Evolutionary conservation across 2,329 filamentous ascomycete species (phyloP), one percentile per base, ranked within the genome.

Genomic region (Colletotrichum euphorbiae): DNA sequence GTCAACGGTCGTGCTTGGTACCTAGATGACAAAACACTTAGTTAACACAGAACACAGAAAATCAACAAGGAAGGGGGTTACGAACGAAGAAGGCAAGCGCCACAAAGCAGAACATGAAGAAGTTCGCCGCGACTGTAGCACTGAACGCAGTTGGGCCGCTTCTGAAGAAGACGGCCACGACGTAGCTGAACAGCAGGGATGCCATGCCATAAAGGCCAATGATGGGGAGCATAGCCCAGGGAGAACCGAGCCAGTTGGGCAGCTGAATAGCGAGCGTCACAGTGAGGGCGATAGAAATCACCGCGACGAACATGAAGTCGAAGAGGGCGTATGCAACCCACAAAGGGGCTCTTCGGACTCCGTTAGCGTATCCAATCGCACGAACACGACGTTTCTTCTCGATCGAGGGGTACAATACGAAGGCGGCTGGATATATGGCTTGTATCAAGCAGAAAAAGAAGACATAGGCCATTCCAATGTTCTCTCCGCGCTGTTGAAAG

Each of bases 291-390:
- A 51, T 5, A 13, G 45, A 45, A 15, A 54, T 43, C n/a, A 36
- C 12, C 19, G 24, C 19, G 24, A 62, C 48, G 24, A 62, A 70
- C 21, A 60, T 59, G 2, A 71, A 71, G 45, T 62, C 58, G 36
- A 62, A 62, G 15, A 62, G 24, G 21, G 58, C 46, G 38, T 62
- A 52, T 3, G 46, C 46, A 45, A 45, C 46, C 58, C 58, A 54
- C 24, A 54, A 13, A 6, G 58, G 36, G 7, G 24, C 38, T 36
- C 58, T 52, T 31, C 38, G 48, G 17, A 54, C 38, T 15, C 46
- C 58, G 7, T 62, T 62, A n/a, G 36, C 58, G 9, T 52, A 43
- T n/a, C 38, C 46, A 17, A 54, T 38, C n/a, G 58, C 15, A 3
- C 46, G 58, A 15, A 21, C 38, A 28, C n/a, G 31, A 13, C 38